Evolutionary conservation across 2,329 filamentous ascomycete species (phyloP), one percentile per base, ranked within the genome.

Genomic region (Gliomastix tumulicola): DNA sequence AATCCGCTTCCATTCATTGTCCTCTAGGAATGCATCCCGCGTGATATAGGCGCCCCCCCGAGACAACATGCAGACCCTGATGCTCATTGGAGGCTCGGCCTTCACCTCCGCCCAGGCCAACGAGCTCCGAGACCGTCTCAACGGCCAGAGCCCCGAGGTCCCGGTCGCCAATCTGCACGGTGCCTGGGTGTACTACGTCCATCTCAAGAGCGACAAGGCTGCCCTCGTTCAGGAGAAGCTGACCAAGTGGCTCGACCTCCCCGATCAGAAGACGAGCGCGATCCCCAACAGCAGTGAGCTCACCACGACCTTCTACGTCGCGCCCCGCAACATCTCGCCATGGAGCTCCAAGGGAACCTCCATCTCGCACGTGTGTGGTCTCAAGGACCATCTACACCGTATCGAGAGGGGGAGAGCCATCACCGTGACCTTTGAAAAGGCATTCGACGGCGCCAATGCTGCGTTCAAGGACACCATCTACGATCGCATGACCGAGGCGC

Each of bases 261-360:
- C 18, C 42, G 33, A 40, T 30, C 35, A 40, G 32, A 18, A 23
- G 15, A 33, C n/a, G 16, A 30, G 22, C 28, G 21, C 20, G n/a
- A 31, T 27, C 25, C 21, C 57, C 13, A 49, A 51, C 27, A 50
- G 45, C 27, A 51, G 53, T 43, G 70, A 75, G 36, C 59, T 68
- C 40, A 66, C 69, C 30, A 62, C 71, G 34, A 68, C 81, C 43
- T 74, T 85, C 56, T 87, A 88, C 55, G 73, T 95, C 40, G 79
- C 76, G 32, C 90, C 90, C 16, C 78, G 90, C 47, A 84, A 85
- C 50, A 89, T 94, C 48, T 96, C 89, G 28, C 92, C 92, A 56
- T 98, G 92, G 92, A 96, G 88, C 63, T 95, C 89, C 39, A 89
- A 96, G 61, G 90, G 89, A 20, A 95, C 90, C 32, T 90, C 81